These are phyloP conservation scores for Rhizophora mangle DNA, from an alignment of 345 rosid genomes.

Conservation along the genomic window DNA sequence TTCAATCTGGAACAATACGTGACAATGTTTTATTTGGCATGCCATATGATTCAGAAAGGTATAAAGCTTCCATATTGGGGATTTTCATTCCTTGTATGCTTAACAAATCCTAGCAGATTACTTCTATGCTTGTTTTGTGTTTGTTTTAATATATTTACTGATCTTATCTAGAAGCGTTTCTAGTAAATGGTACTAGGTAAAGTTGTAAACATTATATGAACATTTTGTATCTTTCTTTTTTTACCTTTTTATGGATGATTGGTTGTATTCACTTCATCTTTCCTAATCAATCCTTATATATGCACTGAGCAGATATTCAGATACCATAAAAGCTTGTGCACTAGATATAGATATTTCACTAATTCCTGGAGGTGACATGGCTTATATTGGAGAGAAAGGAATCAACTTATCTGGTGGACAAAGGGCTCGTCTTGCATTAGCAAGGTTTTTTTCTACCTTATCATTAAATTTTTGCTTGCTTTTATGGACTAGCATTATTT, in stretches of 20 bases:
- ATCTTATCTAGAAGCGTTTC: background rate
- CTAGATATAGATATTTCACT: slow-evolving; percentile 71
- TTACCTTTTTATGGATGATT: background rate
- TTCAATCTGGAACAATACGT: slow-evolving; percentile 78
- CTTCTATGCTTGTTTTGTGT: background rate
- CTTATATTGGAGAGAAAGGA: slow-evolving; percentile 83
- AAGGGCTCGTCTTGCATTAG: slow-evolving; percentile 90
- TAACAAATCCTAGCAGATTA: background rate
- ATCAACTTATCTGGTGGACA: slow-evolving; percentile 94
- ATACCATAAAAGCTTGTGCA: slow-evolving; percentile 66
- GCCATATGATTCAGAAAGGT: slow-evolving; percentile 66
- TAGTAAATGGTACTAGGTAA: background rate
- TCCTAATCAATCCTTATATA: background rate
- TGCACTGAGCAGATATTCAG: slow-evolving; percentile 48
- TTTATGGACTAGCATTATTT: slow-evolving; percentile 16
- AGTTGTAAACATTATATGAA: background rate
- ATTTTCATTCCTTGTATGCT: background rate
- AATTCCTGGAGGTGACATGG: slow-evolving; percentile 83
- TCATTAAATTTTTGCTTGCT: slow-evolving; percentile 9
- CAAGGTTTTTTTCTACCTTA: slow-evolving; percentile 50
- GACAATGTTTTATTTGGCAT: slow-evolving; percentile 73
- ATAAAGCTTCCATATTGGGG: slow-evolving; percentile 4
- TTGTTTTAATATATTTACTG: background rate
- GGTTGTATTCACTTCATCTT: background rate
- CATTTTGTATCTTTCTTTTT: background rate